A percentile compares a stretch with the other conserved stretches of the same genome.
Evolutionary conservation across 1,284 basidiomycete species (phyloP).

Genomic region (Ceratobasidium sp.): DNA sequence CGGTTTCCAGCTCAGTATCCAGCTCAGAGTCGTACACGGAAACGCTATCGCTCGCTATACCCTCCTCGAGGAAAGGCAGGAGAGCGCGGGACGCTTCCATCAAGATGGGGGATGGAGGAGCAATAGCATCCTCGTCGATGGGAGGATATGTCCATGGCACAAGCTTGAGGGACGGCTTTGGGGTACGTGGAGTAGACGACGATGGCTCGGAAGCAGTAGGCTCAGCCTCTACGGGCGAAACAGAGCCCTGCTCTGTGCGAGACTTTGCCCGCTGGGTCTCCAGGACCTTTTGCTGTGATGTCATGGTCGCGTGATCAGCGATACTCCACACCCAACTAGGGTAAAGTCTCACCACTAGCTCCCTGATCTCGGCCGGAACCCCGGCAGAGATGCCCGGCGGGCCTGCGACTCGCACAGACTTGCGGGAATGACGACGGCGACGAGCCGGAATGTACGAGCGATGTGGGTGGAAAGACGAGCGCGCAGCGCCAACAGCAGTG

Average conservation of each 20-base stretch:
- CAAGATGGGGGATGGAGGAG: slow-evolving; percentile 21
- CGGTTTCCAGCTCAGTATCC: slow-evolving; percentile 34
- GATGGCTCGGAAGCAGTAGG: slow-evolving; percentile 1
- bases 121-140: slow-evolving; percentile 38
- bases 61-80: slow-evolving; percentile 6
- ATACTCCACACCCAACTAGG: not conserved
- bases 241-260: slow-evolving; percentile 25
- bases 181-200: slow-evolving; percentile 15
- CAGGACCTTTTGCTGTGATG: slow-evolving; percentile 28
- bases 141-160: slow-evolving; percentile 33
- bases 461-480: slow-evolving; percentile 10
- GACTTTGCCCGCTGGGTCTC: slow-evolving; percentile 5
- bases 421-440: slow-evolving; percentile 33
- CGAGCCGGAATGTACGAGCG: slow-evolving; percentile 21
- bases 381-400: slow-evolving; percentile 15
- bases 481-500: slow-evolving; percentile 7
- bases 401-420: slow-evolving; percentile 19
- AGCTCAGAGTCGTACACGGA: slow-evolving; percentile 30
- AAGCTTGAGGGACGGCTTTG: slow-evolving; percentile 35
- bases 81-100: not conserved
- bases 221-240: not conserved
- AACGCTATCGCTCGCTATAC: not conserved
- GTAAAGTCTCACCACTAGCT: slow-evolving; percentile 12
- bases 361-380: slow-evolving; percentile 19
- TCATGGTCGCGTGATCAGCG: slow-evolving; percentile 22